Evolutionary conservation across 2,329 filamentous ascomycete genomes (phyloP).

Genomic region (Colletotrichum caudatum): DNA sequence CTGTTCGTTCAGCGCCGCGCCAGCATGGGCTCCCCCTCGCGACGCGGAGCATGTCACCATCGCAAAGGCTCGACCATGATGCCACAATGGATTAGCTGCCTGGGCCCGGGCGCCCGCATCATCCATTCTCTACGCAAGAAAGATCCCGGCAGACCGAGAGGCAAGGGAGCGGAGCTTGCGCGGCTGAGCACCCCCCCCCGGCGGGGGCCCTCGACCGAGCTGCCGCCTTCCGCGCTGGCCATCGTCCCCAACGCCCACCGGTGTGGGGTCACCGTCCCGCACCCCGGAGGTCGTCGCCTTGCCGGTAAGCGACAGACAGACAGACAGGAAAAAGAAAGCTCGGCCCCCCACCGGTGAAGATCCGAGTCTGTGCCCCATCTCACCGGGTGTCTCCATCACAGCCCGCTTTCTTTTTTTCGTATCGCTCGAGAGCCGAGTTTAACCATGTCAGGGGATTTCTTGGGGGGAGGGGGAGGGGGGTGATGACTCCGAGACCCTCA

Average conservation of each 20-base stretch:
- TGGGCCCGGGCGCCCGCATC: not conserved
- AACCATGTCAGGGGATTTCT: not conserved
- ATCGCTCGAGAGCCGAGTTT: not conserved
- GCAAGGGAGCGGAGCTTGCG: conserved; percentile 10
- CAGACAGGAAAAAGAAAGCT: conserved; percentile 25
- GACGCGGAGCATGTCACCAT: not conserved
- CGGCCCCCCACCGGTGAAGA: conserved; percentile 29
- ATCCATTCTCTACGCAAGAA: not conserved
- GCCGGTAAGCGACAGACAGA: conserved; percentile 22
- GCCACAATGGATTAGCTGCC: not conserved
- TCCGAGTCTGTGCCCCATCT: conserved; percentile 8
- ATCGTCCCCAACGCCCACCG: conserved; percentile 19
- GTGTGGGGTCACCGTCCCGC: conserved; percentile 15
- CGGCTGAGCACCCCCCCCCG: not conserved
- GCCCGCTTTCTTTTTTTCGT: conserved; percentile 2
- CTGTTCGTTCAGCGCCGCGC: not conserved
- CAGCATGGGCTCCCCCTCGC: conserved; percentile 9
- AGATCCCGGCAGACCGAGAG: conserved; percentile 3
- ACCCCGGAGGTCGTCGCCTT: conserved; percentile 18
- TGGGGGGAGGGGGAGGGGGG: not conserved
- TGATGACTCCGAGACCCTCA: not conserved
- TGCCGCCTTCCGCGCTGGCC: conserved; percentile 13
- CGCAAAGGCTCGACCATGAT: not conserved
- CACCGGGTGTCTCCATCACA: conserved; percentile 9
- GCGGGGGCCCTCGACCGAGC: not conserved